Evolutionary conservation across 2,329 filamentous ascomycete species (phyloP).

Genomic region (Trichoderma atroviride): DNA sequence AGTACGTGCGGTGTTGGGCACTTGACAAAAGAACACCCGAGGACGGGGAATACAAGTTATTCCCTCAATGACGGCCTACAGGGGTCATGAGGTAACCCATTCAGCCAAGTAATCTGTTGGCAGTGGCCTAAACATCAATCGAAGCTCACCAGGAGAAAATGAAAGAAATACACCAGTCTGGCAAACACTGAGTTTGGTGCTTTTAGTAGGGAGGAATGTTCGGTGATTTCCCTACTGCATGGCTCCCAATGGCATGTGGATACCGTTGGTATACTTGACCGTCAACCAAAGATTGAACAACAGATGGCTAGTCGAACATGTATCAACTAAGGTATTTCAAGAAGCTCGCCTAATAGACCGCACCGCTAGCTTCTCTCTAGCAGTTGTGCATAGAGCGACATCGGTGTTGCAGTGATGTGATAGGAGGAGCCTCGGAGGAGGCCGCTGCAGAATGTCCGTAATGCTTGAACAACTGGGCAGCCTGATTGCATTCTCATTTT

Average conservation of each 20-base stretch:
- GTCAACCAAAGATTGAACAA: neutral
- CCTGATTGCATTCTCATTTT: neutral
- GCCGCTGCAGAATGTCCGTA: neutral
- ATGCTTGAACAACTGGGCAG: neutral
- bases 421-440: neutral
- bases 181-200: too few species aligned
- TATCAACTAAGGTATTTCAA: neutral
- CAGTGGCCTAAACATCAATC: neutral
- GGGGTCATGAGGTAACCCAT: neutral
- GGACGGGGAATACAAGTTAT: neutral
- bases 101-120: neutral
- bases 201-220: too few species aligned
- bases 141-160: too few species aligned
- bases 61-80: neutral
- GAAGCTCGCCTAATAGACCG: neutral
- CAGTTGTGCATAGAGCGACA: neutral
- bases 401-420: neutral
- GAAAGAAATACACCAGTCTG: too few species aligned
- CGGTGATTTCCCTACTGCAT: too few species aligned
- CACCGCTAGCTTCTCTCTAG: neutral
- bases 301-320: neutral
- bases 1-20: neutral
- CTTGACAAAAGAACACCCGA: neutral
- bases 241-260: neutral
- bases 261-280: neutral